Evolutionary conservation across 331 rosid genomes (phyloP), one percentile per base, ranked within the genome.

Genomic region (Stylosanthes scabra): DNA sequence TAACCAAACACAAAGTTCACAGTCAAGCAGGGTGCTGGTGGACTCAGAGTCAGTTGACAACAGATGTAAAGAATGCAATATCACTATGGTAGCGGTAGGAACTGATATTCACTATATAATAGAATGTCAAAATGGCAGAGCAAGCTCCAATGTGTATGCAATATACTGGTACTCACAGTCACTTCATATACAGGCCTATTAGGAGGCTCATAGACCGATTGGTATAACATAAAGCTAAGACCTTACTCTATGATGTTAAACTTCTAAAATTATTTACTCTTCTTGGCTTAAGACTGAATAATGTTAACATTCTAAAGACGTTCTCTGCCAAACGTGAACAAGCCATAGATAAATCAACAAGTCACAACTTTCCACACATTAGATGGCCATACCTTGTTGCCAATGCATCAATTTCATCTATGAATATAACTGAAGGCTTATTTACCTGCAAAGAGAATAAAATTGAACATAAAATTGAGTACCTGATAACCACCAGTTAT

Each of bases 351-450:
- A 72, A 59, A 65, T 55, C 62, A 61, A 82, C n/a, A 66, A 68
- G 31, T 56, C 41, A 70, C 45, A 40, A 40, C 69, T 68, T 20
- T 27, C 61, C 29, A 46, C 55, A 78, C 70, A 52, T n/a, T 83
- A 59, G 80, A 89, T 63, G 41, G 63, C 25, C 80, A 25, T 80
- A 80, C 98, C 95, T 88, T 9, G 97, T 90, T 63, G 99, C 97
- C 96, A 95, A 79, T 39, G 99, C 99, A 79, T 95, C 97, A 63
- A 95, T 95, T 82, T 95, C 99, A 74, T 95, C 99, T 34, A 95
- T 87, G 89, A 95, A 95, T 72, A 95, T 91, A 74, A 95, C 97
- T 2, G 99, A 91, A 63, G 99, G 99, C 75, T 83, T 95, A 88
- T 95, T 95, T 74, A 95, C 97, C 99, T 95, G 97, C 86, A 88